Evolutionary conservation across 177 flowering plant genomes (phyloP), one percentile per base, ranked within the genome.

Genomic region (Vitis hybrid): DNA sequence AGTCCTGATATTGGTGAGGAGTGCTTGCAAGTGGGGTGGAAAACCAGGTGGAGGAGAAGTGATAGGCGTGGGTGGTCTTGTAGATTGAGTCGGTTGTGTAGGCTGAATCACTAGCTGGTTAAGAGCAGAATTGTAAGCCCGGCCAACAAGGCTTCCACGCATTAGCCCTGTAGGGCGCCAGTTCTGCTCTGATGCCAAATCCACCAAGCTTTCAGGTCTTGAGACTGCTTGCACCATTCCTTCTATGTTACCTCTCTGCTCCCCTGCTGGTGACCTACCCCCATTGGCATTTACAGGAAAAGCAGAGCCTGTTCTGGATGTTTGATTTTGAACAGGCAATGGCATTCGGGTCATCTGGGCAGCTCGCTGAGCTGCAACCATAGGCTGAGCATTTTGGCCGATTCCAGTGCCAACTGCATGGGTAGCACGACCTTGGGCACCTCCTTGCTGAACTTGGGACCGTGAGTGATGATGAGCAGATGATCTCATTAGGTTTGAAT

Each of bases 121-220:
- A 45, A 83, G 71, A 58, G 89, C 94, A 13, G 80, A 80, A 59
- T 84, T 66, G 56, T 80, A 84, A 17, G 86, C 82, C 21, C 69
- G 79, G 45, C 91, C 93, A 2, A 84, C 13, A 19, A 93, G 83
- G 75, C 92, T 88, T 74, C 98, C 99, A 69, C 98, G 87, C 99
- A 95, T 95, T 63, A 92, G 82, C 11, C 88, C 87, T 3, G 83
- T 45, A 3, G 95, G 94, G 48, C 82, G 80, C 94, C 94, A 88
- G 56, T 76, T 80, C 70, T 82, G 80, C 51, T 87, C 92, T 9
- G 83, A 64, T 57, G 80, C 18, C 34, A 75, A 23, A 54, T 87
- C 86, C 19, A 65, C 70, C n/a, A 52, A 58, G 56, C 19, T 55
- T 32, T 81, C 82, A n/a, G 70, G 56, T 61, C 79, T 72, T 2